Percentiles rank a stretch among this genome's conserved stretches.
These are phyloP conservation scores for Plectosphaerella plurivora DNA, from an alignment of 2,329 filamentous ascomycete genomes.

Conservation along the genomic window DNA sequence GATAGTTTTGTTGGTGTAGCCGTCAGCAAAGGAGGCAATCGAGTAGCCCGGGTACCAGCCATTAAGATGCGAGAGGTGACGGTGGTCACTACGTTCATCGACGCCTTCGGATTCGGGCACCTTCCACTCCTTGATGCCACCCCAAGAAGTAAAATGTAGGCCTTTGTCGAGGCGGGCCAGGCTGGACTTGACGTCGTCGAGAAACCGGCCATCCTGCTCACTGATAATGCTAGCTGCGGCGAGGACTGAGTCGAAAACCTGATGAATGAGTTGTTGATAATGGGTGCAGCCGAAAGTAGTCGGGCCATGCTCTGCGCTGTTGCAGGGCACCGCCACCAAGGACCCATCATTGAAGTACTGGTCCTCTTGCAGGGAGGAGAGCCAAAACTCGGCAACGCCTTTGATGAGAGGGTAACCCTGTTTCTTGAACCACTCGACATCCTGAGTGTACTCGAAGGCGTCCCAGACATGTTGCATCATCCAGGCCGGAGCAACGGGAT, in stretches of 20 bases:
- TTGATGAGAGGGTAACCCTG: slow-evolving; percentile 50
- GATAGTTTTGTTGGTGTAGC: slow-evolving; percentile 37
- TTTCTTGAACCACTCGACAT: slow-evolving; percentile 38
- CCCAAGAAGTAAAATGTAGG: slow-evolving; percentile 21
- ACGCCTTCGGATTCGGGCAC: slow-evolving; percentile 22
- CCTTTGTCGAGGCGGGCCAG: slow-evolving; percentile 27
- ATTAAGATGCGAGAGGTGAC: slow-evolving; percentile 49
- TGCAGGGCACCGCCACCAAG: slow-evolving; percentile 54
- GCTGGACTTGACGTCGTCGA: slow-evolving; percentile 32
- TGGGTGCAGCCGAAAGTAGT: slow-evolving; percentile 51
- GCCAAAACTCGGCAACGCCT: slow-evolving; percentile 49
- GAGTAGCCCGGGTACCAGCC: slow-evolving; percentile 53
- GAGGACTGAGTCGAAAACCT: slow-evolving; percentile 33
- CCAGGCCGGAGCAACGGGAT: slow-evolving; percentile 49
- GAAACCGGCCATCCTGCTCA: slow-evolving; percentile 22
- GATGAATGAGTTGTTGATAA: slow-evolving; percentile 46
- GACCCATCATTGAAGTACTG: slow-evolving; percentile 43
- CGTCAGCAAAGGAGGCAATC: slow-evolving; percentile 34
- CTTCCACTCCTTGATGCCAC: slow-evolving; percentile 29
- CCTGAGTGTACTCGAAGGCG: slow-evolving; percentile 47
- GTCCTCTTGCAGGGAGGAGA: slow-evolving; percentile 48
- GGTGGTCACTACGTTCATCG: slow-evolving; percentile 20
- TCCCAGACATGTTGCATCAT: slow-evolving; percentile 58
- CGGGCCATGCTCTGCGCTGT: slow-evolving; percentile 52
- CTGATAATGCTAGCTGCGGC: slow-evolving; percentile 14